phyloP scores from a whole-genome alignment of 352 stramenopile genomes.

The Globisporangium takayamanum region DNA sequence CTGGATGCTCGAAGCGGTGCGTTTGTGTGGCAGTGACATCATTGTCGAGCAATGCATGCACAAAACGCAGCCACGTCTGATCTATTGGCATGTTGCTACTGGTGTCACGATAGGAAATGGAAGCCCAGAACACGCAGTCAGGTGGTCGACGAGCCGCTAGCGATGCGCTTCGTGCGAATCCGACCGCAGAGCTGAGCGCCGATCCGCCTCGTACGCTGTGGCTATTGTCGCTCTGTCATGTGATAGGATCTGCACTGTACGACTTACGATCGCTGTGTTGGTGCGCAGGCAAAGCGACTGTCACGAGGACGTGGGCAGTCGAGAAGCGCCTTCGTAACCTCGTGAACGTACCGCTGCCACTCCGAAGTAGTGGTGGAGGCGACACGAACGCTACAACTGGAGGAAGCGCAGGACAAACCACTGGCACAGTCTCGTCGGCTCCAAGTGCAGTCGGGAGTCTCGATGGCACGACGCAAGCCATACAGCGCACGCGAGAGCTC shows the following conservation, averaged over 20 bases:
- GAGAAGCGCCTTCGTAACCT: constrained; percentile 46
- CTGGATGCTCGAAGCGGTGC: constrained; percentile 66
- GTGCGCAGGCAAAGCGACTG: constrained; percentile 10
- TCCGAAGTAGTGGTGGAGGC: constrained; percentile 16
- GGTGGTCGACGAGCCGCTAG: neutral
- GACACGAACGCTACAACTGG: neutral
- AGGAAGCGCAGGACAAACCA: neutral
- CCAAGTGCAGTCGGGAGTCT: constrained; percentile 5
- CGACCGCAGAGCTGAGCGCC: neutral
- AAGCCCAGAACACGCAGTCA: constrained; percentile 47
- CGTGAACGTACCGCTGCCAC: constrained; percentile 29
- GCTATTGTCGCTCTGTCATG: too few relatives aligned
- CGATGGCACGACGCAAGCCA: constrained; percentile 1
- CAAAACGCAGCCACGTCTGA: neutral
- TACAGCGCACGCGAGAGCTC: neutral
- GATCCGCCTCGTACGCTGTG: constrained; percentile 1
- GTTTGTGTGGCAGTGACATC: neutral
- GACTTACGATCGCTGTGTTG: neutral
- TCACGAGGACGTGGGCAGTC: constrained; percentile 50
- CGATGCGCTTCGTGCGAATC: neutral
- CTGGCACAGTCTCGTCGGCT: constrained; percentile 5
- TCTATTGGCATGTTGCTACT: neutral
- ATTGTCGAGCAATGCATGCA: neutral
- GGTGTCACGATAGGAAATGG: constrained; percentile 37
- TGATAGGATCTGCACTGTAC: too few relatives aligned